Base-by-base conservation (phyloP, 768 basidiomycete species). In the Tylopilus cervinicoccineus region DNA sequence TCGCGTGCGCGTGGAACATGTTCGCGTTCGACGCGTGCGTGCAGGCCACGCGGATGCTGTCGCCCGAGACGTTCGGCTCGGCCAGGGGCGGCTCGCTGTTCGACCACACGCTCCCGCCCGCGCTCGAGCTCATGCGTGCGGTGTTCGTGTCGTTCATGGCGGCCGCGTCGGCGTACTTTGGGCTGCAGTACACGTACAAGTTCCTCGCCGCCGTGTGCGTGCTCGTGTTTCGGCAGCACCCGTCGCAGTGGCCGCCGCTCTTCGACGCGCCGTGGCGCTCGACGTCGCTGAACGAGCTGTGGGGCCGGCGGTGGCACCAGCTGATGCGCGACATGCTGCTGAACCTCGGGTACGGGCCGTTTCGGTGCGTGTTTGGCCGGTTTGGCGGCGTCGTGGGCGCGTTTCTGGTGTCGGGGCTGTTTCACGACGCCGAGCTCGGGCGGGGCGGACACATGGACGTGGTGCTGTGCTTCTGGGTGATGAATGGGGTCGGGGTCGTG, bases 291-390 rank as follows among this genome's bases (percentile, higher is more conserved):
- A 67, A 70, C 37, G 76, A 84, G 6, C 77, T 83, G 43, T 88
- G 86, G 86, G 70, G 76, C 0, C 62, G 53, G 39, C 70, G 79
- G 23, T 87, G 84, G 85, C 86, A 88, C 56, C 83, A 85, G 49
- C 48, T 80, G 14, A 80, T 86, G 61, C 74, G 84, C 4, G 72
- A 80, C 41, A 58, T 70, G 27, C 80, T 87, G 51, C 60, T 83
- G 43, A 60, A 63, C 1, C 55, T 78, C 22, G 84, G 83, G 3
- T 70, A 66, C 2, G 66, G 63, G 19, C 80, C 80, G 0, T 55
- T 77, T 8, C 53, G 56, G 7, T 54, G 57, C 38, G 24, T 82
- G 6, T 63, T 77, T 27, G 83, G 84, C 5, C 73, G 75, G 12
- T 47, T 61, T 0, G 82, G 78, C 1, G 71, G 69, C 2, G 63